phyloP scores from a whole-genome alignment of 192 early-diverging fungal genomes.

The Coemansia sp. region DNA sequence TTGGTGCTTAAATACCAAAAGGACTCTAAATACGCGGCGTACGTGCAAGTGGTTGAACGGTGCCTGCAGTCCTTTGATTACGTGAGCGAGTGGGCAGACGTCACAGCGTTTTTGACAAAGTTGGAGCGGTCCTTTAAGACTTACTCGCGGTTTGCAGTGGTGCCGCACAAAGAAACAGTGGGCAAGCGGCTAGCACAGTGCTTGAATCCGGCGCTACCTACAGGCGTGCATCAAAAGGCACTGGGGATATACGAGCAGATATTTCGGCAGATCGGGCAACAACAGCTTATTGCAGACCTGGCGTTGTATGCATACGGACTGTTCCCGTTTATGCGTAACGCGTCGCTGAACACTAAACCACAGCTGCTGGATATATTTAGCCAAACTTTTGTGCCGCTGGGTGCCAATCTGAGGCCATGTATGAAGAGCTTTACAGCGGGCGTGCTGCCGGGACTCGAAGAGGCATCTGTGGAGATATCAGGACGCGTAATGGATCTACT shows the following conservation, averaged over 20 bases:
- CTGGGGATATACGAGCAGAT: conserved; percentile 83
- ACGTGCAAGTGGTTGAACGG: conserved; percentile 76
- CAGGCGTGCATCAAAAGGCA: conserved; percentile 93
- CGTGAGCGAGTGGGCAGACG: conserved; percentile 93
- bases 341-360: conserved; percentile 81
- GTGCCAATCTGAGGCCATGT: conserved; percentile 64
- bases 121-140: conserved; percentile 80
- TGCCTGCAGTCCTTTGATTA: conserved; percentile 90
- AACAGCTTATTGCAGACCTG: conserved; percentile 77
- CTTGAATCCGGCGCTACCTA: conserved; percentile 89
- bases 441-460: conserved; percentile 81
- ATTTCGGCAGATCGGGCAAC: conserved; percentile 63
- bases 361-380: conserved; percentile 75
- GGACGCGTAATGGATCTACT: conserved; percentile 66
- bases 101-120: conserved; percentile 83
- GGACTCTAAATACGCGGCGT: conserved; percentile 82
- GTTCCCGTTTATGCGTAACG: conserved; percentile 86
- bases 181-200: conserved; percentile 92
- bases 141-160: conserved; percentile 66
- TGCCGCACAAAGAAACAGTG: conserved; percentile 83
- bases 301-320: conserved; percentile 84
- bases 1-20: conserved; percentile 32
- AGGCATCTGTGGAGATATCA: conserved; percentile 83
- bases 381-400: conserved; percentile 72
- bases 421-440: conserved; percentile 79